Evolutionary conservation across 2,329 filamentous ascomycete genomes (phyloP).

Genomic region (Claviceps paspali): DNA sequence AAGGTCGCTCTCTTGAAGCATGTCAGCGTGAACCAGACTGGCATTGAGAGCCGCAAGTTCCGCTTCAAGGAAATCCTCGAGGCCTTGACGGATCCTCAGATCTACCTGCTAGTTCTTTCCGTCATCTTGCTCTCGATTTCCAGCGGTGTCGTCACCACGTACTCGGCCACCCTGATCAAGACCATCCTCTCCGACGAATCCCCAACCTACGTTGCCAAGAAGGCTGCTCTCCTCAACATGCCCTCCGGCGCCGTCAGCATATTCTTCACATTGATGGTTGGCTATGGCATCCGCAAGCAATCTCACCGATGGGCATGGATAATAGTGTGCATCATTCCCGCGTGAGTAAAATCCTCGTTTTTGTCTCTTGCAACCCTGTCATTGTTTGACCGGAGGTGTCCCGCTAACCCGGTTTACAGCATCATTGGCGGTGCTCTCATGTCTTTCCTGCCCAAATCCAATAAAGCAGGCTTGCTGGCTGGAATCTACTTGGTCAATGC

Average conservation of each 20-base stretch:
- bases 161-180: slow-evolving; percentile 37
- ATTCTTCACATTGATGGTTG: slow-evolving; percentile 32
- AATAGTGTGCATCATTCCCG: slow-evolving; percentile 31
- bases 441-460: slow-evolving; percentile 32
- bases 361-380: not conserved
- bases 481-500: slow-evolving; percentile 37
- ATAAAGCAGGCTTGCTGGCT: slow-evolving; percentile 30
- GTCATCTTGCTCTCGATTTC: slow-evolving; percentile 36
- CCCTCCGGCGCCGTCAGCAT: slow-evolving; percentile 38
- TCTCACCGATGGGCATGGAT: slow-evolving; percentile 37
- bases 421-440: slow-evolving; percentile 35
- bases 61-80: slow-evolving; percentile 36
- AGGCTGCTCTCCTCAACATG: slow-evolving; percentile 37
- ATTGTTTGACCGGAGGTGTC: not conserved
- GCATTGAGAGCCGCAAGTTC: slow-evolving; percentile 38
- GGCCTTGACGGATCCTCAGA: slow-evolving; percentile 33
- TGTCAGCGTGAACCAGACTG: slow-evolving; percentile 42
- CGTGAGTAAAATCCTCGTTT: slow-evolving; percentile 14
- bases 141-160: slow-evolving; percentile 37
- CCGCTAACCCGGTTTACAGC: slow-evolving; percentile 9
- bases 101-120: slow-evolving; percentile 33
- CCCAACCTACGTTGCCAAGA: slow-evolving; percentile 15
- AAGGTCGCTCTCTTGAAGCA: slow-evolving; percentile 35
- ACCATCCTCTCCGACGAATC: slow-evolving; percentile 26
- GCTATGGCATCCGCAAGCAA: slow-evolving; percentile 29